Conservation (phyloP, 2,329 filamentous ascomycete genomes). For the Teratosphaeria viscida region DNA sequence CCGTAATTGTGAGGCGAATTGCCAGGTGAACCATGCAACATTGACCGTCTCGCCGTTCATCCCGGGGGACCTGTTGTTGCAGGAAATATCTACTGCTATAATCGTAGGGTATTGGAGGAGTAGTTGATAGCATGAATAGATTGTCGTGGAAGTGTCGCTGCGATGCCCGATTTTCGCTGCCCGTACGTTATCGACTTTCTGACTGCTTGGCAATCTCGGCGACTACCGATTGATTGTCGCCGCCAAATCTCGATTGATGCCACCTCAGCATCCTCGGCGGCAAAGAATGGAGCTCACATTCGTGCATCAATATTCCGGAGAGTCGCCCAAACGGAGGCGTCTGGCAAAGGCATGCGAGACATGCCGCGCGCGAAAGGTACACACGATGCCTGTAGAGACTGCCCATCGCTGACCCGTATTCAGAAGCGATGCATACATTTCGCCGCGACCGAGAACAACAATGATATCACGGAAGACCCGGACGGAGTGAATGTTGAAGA, state of each 20-base stretch:
- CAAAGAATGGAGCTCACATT: slow-evolving; percentile 22
- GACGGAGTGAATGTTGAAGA: background rate
- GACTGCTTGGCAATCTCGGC: background rate
- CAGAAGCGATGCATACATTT: slow-evolving; percentile 26
- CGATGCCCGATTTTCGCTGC: too few relatives aligned
- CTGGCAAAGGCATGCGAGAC: slow-evolving; percentile 24
- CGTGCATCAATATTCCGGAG: slow-evolving; percentile 23
- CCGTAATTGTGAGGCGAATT: too few relatives aligned
- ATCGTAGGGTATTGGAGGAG: too few relatives aligned
- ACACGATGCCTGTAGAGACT: background rate
- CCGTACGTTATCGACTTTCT: background rate
- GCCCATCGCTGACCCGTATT: background rate
- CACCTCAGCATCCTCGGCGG: background rate
- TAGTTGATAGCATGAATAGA: background rate
- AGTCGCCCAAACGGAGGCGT: slow-evolving; percentile 22
- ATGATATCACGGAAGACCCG: background rate
- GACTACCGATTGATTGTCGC: background rate
- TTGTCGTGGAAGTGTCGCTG: background rate
- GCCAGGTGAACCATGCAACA: too few relatives aligned
- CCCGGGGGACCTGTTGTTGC: too few relatives aligned
- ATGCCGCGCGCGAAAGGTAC: slow-evolving; percentile 22
- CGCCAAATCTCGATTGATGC: background rate
- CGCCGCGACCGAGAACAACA: slow-evolving; percentile 5
- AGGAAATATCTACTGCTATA: too few relatives aligned
- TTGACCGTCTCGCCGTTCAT: too few relatives aligned